Evolutionary conservation across 768 basidiomycete genomes (phyloP).

Genomic region (Panus rudis): DNA sequence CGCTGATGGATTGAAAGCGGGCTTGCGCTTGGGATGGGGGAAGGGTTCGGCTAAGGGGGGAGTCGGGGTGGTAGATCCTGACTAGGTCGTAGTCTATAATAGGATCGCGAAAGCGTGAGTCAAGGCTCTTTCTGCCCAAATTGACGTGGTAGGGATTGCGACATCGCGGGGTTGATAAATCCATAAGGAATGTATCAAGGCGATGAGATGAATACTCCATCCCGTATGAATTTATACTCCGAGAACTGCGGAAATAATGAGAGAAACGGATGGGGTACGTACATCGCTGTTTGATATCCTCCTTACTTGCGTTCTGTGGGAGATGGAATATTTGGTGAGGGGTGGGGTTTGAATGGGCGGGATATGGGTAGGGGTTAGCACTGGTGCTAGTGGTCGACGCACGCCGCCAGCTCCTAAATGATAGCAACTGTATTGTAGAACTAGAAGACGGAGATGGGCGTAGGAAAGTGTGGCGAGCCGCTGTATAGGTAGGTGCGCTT

Average conservation of each 20-base stretch:
- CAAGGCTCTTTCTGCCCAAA: no score
- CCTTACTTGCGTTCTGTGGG: constrained; percentile 24
- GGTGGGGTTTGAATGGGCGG: constrained; percentile 25
- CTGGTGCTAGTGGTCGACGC: constrained; percentile 13
- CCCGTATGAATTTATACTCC: no score
- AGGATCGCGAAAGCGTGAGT: no score
- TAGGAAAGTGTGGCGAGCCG: neutral
- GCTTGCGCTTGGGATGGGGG: constrained; percentile 48
- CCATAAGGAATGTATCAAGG: no score
- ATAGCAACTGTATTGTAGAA: no score
- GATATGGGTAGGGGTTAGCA: constrained; percentile 29
- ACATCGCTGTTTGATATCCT: constrained; percentile 35
- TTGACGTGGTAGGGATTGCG: no score
- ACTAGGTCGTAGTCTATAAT: constrained; percentile 71
- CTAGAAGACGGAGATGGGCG: no score
- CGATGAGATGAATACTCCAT: no score
- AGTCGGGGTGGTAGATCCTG: constrained; percentile 73
- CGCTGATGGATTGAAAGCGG: constrained; percentile 61
- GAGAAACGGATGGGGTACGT: constrained; percentile 13
- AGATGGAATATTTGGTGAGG: constrained; percentile 37
- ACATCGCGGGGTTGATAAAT: no score
- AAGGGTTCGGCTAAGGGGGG: constrained; percentile 33
- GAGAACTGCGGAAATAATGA: no score
- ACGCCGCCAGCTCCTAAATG: no score
- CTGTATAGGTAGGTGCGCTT: no score